Evolutionary conservation across 2,329 filamentous ascomycete species (phyloP), one percentile per base, ranked within the genome.

Genomic region (Xylariaceae sp.): DNA sequence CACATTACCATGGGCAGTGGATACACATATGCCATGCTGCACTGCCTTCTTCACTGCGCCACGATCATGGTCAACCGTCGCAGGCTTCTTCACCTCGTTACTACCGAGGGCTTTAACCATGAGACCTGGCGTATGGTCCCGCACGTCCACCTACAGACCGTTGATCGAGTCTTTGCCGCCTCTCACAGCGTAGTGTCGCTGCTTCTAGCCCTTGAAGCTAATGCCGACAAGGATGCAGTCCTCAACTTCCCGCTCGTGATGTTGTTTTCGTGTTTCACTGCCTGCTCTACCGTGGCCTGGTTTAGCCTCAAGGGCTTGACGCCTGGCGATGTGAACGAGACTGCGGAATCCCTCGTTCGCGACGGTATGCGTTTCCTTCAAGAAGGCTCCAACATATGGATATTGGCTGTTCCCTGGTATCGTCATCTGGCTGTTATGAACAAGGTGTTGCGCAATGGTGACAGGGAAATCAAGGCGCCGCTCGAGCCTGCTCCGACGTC

Each of bases 1-100:
- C 83, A 86, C 69, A 84, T 86, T 66, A 85, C 83, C 19, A 86
- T 86, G 83, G 83, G 83, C 37, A 85, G 82, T 44, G 83, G 83
- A 52, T 83, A 82, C 64, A 85, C 82, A 0, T 86, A 83, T 66
- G 82, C 83, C 59, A 84, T 86, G 81, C 77, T 86, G 48, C 83
- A 86, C 69, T 84, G 81, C 54, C 77, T 86, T 20, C 75, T 86
- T 19, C 82, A 86, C 67, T 85, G 82, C 64, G 81, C 82, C 9
- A 83, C 81, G 23, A 81, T 86, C 60, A 85, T 86, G 68, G 80
- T 85, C 45, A 82, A 85, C 66, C 81, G 83, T 7, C 81, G 83
- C 20, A 79, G 81, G 47, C 80, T 86, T 40, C 74, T 86, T 43
- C 83, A 86, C 66, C 75, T 81, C 37, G 82, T 86, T 16, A 82